Evolutionary conservation across 371 early-diverging fungal genomes (phyloP).

Genomic region (Rhizopus sp.): DNA sequence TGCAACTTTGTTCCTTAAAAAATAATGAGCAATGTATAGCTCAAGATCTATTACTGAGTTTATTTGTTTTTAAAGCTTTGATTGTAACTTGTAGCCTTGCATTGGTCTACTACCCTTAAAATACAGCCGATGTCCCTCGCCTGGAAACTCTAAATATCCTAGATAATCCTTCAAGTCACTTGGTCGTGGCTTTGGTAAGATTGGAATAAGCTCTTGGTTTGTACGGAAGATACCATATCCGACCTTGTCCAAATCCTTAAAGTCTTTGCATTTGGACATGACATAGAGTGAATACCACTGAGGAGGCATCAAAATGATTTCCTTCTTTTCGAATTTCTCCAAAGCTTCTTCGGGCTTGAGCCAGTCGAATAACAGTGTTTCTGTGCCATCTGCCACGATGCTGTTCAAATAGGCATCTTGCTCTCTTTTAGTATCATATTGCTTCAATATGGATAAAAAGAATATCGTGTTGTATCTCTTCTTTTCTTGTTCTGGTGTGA

Average conservation of each 20-base stretch:
- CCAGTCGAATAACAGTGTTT: slow-evolving; percentile 70
- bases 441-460: slow-evolving; percentile 59
- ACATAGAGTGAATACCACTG: slow-evolving; percentile 64
- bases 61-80: slow-evolving; percentile 19
- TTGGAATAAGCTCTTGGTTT: slow-evolving; percentile 24
- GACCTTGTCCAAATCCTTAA: slow-evolving; percentile 33
- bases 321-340: slow-evolving; percentile 16
- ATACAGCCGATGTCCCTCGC: slow-evolving; percentile 46
- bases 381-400: slow-evolving; percentile 61
- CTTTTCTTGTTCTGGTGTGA: slow-evolving; percentile 68
- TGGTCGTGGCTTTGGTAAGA: slow-evolving; percentile 49
- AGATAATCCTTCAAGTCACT: slow-evolving; percentile 16
- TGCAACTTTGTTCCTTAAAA: no score
- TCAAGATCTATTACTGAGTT: no score
- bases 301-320: slow-evolving; percentile 59
- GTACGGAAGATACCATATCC: slow-evolving; percentile 39
- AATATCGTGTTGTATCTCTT: slow-evolving; percentile 80
- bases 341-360: slow-evolving; percentile 63
- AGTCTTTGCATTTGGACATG: slow-evolving; percentile 32
- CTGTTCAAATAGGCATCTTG: slow-evolving; percentile 15
- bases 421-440: slow-evolving; percentile 18
- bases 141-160: slow-evolving; percentile 41
- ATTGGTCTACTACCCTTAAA: slow-evolving; percentile 41
- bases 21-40: no score
- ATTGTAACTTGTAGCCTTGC: slow-evolving; percentile 31